phyloP scores from a whole-genome alignment of 306 rosid genomes.

The Calophaca sinica region DNA sequence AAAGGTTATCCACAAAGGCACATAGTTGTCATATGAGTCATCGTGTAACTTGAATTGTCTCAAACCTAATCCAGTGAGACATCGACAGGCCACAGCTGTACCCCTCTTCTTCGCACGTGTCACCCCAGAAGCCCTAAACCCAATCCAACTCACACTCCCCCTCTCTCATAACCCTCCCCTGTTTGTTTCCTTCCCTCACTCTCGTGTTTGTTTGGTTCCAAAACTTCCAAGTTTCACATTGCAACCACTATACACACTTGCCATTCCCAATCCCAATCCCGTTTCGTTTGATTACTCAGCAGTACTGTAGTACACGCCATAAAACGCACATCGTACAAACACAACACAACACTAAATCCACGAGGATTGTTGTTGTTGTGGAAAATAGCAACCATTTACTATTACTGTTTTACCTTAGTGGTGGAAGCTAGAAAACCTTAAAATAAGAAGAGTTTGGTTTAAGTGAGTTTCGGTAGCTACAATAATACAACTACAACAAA shows the following conservation, averaged over 20 bases:
- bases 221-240: slow-evolving; percentile 31
- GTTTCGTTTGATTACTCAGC: too few species aligned
- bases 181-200: background rate
- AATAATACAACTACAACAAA: background rate
- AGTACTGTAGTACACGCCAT: too few species aligned
- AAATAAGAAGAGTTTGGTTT: slow-evolving; percentile 1
- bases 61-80: slow-evolving; percentile 63
- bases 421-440: background rate
- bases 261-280: too few species aligned
- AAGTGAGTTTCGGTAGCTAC: background rate
- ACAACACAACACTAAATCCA: too few species aligned
- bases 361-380: too few species aligned
- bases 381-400: slow-evolving; percentile 13
- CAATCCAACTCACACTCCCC: slow-evolving; percentile 42
- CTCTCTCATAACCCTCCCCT: background rate
- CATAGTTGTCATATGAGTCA: slow-evolving; percentile 73
- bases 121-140: slow-evolving; percentile 48
- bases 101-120: slow-evolving; percentile 67
- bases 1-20: slow-evolving; percentile 53
- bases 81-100: slow-evolving; percentile 72
- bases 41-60: slow-evolving; percentile 53
- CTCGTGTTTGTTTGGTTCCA: slow-evolving; percentile 14
- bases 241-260: background rate
- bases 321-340: too few species aligned
- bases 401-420: slow-evolving; percentile 22